Evolutionary conservation across 257 asterid species (phyloP).

Genomic region (Sherardia arvensis): DNA sequence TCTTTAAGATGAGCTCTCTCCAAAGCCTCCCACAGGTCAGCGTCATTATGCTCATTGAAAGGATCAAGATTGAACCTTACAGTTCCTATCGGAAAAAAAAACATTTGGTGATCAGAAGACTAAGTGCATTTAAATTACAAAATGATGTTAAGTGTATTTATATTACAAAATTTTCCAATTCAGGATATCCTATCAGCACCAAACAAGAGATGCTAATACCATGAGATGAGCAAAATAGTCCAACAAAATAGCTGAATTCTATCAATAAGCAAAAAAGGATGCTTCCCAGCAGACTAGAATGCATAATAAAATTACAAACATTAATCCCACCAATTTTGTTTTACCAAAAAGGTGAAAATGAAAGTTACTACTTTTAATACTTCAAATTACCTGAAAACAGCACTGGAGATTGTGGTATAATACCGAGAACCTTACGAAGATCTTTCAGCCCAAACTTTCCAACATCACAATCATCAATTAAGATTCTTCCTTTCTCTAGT

Average conservation of each 20-base stretch:
- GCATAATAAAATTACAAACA: background rate
- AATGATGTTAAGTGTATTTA: too few relatives aligned
- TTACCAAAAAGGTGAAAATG: background rate
- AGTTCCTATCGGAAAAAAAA: conserved; percentile 43
- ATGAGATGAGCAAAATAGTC: background rate
- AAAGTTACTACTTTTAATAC: background rate
- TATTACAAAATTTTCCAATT: background rate
- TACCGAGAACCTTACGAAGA: conserved; percentile 90
- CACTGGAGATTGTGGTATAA: conserved; percentile 94
- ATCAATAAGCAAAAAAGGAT: background rate
- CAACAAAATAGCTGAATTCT: background rate
- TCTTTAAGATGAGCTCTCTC: conserved; percentile 96
- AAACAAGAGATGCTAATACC: background rate
- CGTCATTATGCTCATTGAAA: conserved; percentile 87
- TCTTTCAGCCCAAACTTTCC: conserved; percentile 75
- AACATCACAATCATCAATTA: conserved; percentile 69
- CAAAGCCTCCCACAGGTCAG: conserved; percentile 96
- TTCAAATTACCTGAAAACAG: conserved; percentile 80
- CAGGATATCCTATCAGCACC: background rate
- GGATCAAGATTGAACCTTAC: conserved; percentile 97
- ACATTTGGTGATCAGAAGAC: background rate
- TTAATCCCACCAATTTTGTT: too few relatives aligned
- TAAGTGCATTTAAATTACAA: too few relatives aligned
- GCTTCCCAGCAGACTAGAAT: background rate
- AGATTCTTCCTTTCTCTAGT: conserved; percentile 70